phyloP scores from a whole-genome alignment of 2,329 filamentous ascomycete genomes.

The Penicillium palitans region DNA sequence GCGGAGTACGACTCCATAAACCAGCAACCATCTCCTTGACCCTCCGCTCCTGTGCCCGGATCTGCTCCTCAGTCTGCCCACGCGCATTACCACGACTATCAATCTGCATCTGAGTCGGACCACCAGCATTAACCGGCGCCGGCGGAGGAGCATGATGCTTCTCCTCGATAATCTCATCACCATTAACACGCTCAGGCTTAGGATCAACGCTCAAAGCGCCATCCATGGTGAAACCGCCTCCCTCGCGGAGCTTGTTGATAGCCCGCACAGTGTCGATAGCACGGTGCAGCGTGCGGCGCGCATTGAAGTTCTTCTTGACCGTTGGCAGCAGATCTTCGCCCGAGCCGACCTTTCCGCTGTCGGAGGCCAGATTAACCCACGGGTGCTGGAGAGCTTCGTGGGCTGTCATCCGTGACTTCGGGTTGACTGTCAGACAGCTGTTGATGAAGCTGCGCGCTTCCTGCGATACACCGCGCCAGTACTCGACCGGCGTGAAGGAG shows the following conservation, averaged over 20 bases:
- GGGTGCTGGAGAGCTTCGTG: conserved; percentile 69
- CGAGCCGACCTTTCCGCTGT: conserved; percentile 40
- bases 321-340: conserved; percentile 61
- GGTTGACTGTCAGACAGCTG: conserved; percentile 87
- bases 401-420: conserved; percentile 81
- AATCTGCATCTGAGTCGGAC: conserved; percentile 50
- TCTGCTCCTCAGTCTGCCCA: conserved; percentile 64
- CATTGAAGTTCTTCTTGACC: conserved; percentile 71
- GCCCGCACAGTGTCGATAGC: conserved; percentile 68
- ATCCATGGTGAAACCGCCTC: conserved; percentile 63
- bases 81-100: conserved; percentile 60
- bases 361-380: conserved; percentile 62
- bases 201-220: conserved; percentile 60
- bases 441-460: conserved; percentile 89
- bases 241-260: conserved; percentile 66
- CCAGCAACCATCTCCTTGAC: conserved; percentile 61
- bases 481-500: conserved; percentile 88
- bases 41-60: conserved; percentile 59
- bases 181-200: conserved; percentile 48
- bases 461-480: conserved; percentile 91
- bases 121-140: neutral
- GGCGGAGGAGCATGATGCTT: conserved; percentile 26
- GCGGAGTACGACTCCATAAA: conserved; percentile 50
- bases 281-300: conserved; percentile 63
- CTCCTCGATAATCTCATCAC: conserved; percentile 45